Evolutionary conservation across 371 early-diverging fungal genomes (phyloP), one percentile per base, ranked within the genome.

Genomic region (Mortierella sp.): DNA sequence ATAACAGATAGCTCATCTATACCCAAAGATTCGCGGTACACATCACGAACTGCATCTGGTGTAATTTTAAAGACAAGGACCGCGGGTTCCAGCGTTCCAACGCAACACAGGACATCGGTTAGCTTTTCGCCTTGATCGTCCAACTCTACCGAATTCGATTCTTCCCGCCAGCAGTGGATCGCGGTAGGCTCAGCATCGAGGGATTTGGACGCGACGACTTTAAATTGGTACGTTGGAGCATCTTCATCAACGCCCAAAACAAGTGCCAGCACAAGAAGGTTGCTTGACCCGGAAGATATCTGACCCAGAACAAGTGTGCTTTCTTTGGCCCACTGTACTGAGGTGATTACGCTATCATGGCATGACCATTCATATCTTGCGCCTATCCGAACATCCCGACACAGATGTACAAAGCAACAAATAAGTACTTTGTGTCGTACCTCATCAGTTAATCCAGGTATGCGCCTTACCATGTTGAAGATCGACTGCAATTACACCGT

Each of bases 71-170:
- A 69, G 8, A 75, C 44, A 23, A 53, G 39, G 7, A 75, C 43
- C 6, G 64, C 64, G 1, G 76, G 76, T 44, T 68, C 76, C 47
- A 75, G 39, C 6, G 76, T 68, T 2, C 76, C 76, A 5, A 75
- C 56, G 50, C 60, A 63, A 24, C 64, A 75, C 3, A 44, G 58
- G 41, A 37, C 27, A 39, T 34, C 53, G 44, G 39, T 14, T 17
- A 41, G 17, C 15, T 8, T 6, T 30, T 5, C 24, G 8, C 42
- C 55, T 19, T 9, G 39, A 2, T 60, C 34, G n/a, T 19, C 37
- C 17, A 17, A 1, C 6, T 21, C 56, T n/a, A 28, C 31, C 34
- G 15, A 11, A 7, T n/a, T 14, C 26, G 32, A 9, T 3, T 23
- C 11, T 8, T 41, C 24, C 4, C 3, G 30, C 76, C 76, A 75